Conservation (phyloP, 2,329 filamentous ascomycete species). For the Anisogramma anomala region DNA sequence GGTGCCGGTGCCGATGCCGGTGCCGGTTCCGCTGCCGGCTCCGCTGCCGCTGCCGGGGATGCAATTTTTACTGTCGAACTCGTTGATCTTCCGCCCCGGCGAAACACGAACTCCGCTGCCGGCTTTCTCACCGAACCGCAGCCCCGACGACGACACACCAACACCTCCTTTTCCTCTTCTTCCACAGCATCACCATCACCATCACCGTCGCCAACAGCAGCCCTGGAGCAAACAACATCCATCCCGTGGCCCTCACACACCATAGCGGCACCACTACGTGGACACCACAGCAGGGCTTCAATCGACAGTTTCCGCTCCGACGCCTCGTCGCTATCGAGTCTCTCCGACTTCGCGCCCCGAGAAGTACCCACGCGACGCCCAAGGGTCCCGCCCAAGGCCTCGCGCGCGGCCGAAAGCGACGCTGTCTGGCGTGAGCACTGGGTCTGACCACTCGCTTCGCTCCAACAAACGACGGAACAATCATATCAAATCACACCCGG, state of each 20-base stretch:
- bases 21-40: not conserved
- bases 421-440: slow-evolving; percentile 17
- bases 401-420: slow-evolving; percentile 11
- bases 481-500: too few species aligned
- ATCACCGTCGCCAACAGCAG: not conserved
- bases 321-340: slow-evolving; percentile 1
- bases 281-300: slow-evolving; percentile 1
- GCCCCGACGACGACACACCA: too few species aligned
- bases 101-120: too few species aligned
- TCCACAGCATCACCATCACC: not conserved
- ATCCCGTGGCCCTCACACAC: slow-evolving; percentile 1
- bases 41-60: not conserved
- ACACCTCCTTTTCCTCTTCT: too few species aligned
- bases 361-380: not conserved
- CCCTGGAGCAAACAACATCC: too few species aligned
- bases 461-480: too few species aligned
- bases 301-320: slow-evolving; percentile 5
- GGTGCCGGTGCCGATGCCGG: too few species aligned
- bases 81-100: too few species aligned
- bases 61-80: slow-evolving; percentile 8
- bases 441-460: too few species aligned
- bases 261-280: not conserved
- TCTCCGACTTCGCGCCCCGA: not conserved
- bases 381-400: not conserved
- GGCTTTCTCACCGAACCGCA: too few species aligned